These are phyloP conservation scores for Panicum miliaceum DNA, from an alignment of 176 grass and related monocot species.

Conservation along the genomic window DNA sequence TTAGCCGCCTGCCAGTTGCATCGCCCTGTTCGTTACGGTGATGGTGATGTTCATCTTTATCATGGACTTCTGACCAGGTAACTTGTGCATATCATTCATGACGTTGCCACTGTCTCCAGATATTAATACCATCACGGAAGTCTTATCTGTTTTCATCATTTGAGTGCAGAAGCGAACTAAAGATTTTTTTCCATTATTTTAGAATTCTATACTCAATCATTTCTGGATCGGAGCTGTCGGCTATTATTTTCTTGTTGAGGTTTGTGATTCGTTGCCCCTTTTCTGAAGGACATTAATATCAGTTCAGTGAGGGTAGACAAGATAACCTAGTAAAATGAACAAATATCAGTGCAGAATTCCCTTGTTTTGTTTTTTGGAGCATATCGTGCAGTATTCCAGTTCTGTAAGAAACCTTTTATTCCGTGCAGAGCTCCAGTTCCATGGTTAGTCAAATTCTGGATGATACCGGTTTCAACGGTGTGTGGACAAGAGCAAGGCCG, in stretches of 20 bases:
- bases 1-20: slow-evolving; percentile 11
- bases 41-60: not conserved
- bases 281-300: not conserved
- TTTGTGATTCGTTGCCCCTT: not conserved
- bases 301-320: too few relatives aligned
- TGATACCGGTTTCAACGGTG: not conserved
- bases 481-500: not conserved
- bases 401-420: not conserved
- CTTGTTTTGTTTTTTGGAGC: too few relatives aligned
- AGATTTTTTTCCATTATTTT: not conserved
- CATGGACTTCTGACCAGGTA: slow-evolving; percentile 23
- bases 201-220: not conserved
- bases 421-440: not conserved
- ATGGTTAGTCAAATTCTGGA: not conserved
- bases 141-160: not conserved
- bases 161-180: not conserved
- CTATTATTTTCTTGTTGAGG: not conserved
- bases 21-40: slow-evolving; percentile 24
- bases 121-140: not conserved
- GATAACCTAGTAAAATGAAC: too few relatives aligned
- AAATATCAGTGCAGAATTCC: too few relatives aligned
- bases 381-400: too few relatives aligned
- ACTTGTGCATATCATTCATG: slow-evolving; percentile 7
- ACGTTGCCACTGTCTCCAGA: not conserved
- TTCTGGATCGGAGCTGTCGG: not conserved